These are phyloP conservation scores for Dorcoceras hygrometricum DNA, from an alignment of 257 asterid species.

Conservation along the genomic window DNA sequence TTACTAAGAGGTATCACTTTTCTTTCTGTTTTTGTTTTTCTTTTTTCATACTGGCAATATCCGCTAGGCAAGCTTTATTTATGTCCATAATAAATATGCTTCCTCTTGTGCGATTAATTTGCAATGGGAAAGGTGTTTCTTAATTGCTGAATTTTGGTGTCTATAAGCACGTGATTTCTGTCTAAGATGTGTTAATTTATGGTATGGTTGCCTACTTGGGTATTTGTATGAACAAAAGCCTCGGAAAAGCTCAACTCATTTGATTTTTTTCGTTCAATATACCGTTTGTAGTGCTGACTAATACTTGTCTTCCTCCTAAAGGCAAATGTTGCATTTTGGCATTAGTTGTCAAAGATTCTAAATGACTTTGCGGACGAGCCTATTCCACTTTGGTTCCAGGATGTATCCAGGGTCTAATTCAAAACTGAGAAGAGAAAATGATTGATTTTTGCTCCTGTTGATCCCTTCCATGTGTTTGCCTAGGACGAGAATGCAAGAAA, in stretches of 20 bases:
- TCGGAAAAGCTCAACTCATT: background rate
- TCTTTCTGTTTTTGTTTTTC: background rate
- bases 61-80: background rate
- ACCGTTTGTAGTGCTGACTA: background rate
- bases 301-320: background rate
- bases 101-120: conserved; percentile 8
- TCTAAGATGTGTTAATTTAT: conserved; percentile 6
- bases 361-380: background rate
- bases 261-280: background rate
- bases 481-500: too few relatives aligned
- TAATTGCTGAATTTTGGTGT: background rate
- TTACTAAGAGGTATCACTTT: conserved; percentile 54
- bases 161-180: conserved; percentile 1
- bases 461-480: too few relatives aligned
- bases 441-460: background rate
- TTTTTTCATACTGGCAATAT: conserved; percentile 2
- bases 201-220: conserved; percentile 2
- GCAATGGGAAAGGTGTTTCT: background rate
- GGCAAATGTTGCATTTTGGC: background rate
- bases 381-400: background rate
- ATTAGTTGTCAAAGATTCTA: background rate
- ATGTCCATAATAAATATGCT: background rate
- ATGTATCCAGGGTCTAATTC: background rate
- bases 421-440: background rate
- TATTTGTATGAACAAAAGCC: background rate